Evolutionary conservation across 495 filamentous ascomycete species (phyloP), one percentile per base, ranked within the genome.

Genomic region (Lophiotrema nucula): DNA sequence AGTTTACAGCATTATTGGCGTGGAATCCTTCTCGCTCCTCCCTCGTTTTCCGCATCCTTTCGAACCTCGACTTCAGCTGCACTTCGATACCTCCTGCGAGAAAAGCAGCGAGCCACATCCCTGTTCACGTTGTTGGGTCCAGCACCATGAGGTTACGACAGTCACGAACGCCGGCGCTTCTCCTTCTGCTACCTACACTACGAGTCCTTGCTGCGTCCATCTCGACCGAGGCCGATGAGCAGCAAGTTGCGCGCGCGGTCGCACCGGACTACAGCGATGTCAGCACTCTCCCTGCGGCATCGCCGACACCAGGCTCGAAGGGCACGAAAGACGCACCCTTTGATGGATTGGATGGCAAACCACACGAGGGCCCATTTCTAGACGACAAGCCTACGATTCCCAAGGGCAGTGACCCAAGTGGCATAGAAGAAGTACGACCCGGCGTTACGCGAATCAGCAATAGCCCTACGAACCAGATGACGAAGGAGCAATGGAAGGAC

Each of bases 321-420:
- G 89, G 88, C 45, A 91, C 89, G 56, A 90, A 88, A 74, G 85
- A 93, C 77, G 89, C 89, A 60, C 93, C 95, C 0, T 88, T 97
- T 4, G 93, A 98, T 70, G 95, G 93, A 28, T 88, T 90, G 60
- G 93, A 98, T 79, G 93, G 93, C 23, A 92, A 90, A 76, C 93
- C 93, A 27, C 93, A 98, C 70, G 83, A 83, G 22, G 93, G 93
- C 8, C 93, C 95, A 2, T 75, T 67, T 39, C 70, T 77, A 3
- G 77, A 77, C 18, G 62, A 69, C n/a, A 67, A 69, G 31, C 59
- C 68, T 4, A 67, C 74, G 42, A 67, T 46, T 4, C 58, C 53
- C 6, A 66, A 63, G 6, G 18, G 19, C 50, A 72, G 70, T 54
- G 65, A 62, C 25, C 59, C 52, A 2, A 69, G 63, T 70, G 77